Conservation (phyloP, 2,329 filamentous ascomycete species). For the Colletotrichum paranaense region DNA sequence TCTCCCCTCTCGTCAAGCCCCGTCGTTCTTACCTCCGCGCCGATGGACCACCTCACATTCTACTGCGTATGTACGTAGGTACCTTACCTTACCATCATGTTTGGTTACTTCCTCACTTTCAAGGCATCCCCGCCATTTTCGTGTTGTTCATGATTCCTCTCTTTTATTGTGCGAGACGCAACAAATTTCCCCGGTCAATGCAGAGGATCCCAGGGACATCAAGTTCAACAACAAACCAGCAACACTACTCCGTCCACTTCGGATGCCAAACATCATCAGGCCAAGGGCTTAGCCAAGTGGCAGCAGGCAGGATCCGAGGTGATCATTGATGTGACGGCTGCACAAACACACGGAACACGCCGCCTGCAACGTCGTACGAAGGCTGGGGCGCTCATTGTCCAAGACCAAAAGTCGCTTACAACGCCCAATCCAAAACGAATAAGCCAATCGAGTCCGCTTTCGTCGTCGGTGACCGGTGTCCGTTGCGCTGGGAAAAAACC, state of each 20-base stretch:
- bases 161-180: conserved; percentile 3
- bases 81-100: no score
- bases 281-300: background rate
- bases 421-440: background rate
- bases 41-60: no score
- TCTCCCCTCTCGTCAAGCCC: no score
- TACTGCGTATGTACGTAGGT: no score
- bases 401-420: background rate
- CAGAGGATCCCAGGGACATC: background rate
- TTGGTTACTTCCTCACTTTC: background rate
- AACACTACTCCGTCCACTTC: background rate
- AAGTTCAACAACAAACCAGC: background rate
- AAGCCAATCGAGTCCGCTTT: conserved; percentile 2
- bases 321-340: background rate
- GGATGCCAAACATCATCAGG: background rate
- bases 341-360: conserved; percentile 13
- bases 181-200: conserved; percentile 34
- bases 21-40: no score
- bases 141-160: background rate
- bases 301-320: background rate
- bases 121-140: background rate
- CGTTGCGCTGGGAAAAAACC: background rate
- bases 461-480: background rate
- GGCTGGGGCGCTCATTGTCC: background rate
- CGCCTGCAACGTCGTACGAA: conserved; percentile 29